Percentiles rank a stretch among this genome's conserved stretches.
These are phyloP conservation scores for Coprinellus micaceus DNA, from an alignment of 768 basidiomycete genomes.

Conservation along the genomic window DNA sequence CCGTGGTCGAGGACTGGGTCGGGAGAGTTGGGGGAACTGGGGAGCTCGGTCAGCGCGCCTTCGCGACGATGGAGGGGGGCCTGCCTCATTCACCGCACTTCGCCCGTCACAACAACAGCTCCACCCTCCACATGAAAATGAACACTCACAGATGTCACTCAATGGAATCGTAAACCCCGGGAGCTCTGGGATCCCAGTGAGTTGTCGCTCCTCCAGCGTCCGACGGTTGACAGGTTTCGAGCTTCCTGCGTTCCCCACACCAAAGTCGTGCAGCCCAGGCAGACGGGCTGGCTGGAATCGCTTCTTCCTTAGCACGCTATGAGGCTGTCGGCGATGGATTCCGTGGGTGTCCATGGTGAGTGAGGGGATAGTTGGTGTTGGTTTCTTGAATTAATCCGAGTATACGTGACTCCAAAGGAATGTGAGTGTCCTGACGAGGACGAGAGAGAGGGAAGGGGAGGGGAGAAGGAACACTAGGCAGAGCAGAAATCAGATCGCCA, in stretches of 20 bases:
- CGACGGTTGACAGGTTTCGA: neutral
- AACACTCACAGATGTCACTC: neutral
- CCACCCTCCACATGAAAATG: too few species aligned
- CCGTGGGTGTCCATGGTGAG: neutral
- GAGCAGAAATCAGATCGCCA: neutral
- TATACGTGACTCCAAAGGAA: neutral
- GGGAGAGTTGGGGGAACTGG: neutral
- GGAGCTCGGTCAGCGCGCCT: neutral
- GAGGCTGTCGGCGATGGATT: neutral
- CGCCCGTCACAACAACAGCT: neutral
- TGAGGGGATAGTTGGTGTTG: neutral
- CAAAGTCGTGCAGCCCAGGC: neutral
- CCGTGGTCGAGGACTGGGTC: neutral
- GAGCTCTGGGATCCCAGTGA: neutral
- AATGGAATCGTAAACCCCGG: neutral
- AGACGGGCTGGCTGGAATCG: neutral
- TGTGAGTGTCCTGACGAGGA: conserved; percentile 10
- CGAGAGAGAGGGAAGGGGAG: neutral
- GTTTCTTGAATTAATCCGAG: neutral
- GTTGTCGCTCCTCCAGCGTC: neutral
- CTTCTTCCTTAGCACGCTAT: conserved; percentile 4
- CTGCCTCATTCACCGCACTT: neutral
- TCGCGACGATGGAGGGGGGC: neutral
- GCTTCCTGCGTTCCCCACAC: neutral
- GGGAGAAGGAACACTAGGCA: neutral